Percentiles rank a stretch among this genome's conserved stretches.
Evolutionary conservation across 106 monocot genomes (phyloP).

Genomic region (Dendrobium chrysotoxum): DNA sequence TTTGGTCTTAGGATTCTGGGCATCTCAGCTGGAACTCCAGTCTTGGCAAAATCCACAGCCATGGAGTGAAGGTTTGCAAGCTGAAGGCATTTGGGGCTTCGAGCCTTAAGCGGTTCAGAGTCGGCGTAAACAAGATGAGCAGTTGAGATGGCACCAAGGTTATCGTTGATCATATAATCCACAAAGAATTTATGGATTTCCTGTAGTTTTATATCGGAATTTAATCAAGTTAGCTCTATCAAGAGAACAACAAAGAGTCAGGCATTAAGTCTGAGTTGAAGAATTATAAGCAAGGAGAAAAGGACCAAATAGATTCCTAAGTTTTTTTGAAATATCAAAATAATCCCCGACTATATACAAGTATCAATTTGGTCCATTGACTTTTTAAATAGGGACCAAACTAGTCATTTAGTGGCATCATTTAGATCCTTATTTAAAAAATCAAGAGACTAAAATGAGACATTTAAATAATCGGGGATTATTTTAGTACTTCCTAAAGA

Average conservation of each 20-base stretch:
- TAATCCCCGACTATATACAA: too few relatives aligned
- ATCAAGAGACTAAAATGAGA: too few relatives aligned
- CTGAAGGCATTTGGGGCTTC: conserved; percentile 59
- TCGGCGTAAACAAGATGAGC: conserved; percentile 85
- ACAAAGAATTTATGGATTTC: conserved; percentile 95
- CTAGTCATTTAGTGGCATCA: too few relatives aligned
- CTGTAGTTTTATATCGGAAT: conserved; percentile 29
- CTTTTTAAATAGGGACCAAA: too few relatives aligned
- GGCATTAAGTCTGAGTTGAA: background rate
- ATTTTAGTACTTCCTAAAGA: too few relatives aligned
- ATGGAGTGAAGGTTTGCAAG: conserved; percentile 85
- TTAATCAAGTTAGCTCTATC: background rate
- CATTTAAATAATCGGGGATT: too few relatives aligned
- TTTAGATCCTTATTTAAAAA: too few relatives aligned
- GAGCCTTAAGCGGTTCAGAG: conserved; percentile 62
- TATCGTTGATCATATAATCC: conserved; percentile 90
- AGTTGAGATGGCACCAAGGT: conserved; percentile 75
- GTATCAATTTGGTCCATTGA: too few relatives aligned
- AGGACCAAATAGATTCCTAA: too few relatives aligned
- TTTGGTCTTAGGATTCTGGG: conserved; percentile 60
- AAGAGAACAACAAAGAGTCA: background rate
- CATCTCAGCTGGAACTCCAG: conserved; percentile 94
- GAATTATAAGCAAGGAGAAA: too few relatives aligned
- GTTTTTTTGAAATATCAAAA: too few relatives aligned
- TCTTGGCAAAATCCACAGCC: conserved; percentile 96